Evolutionary conservation across 2,329 filamentous ascomycete genomes (phyloP).

Genomic region (Phaeosphaeria sp.): DNA sequence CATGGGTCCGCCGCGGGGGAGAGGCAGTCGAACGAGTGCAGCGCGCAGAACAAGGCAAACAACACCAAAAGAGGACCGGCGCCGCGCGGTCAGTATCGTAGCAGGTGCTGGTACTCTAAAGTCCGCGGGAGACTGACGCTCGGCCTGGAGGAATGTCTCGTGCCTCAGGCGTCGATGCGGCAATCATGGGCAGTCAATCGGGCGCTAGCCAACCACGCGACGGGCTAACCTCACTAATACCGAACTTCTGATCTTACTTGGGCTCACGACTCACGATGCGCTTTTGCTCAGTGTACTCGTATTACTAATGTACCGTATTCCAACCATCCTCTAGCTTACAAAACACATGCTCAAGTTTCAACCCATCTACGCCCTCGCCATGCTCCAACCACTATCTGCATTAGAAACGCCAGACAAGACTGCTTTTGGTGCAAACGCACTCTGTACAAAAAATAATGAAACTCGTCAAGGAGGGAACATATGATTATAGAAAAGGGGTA

Average conservation of each 20-base stretch:
- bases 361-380: slow-evolving; percentile 11
- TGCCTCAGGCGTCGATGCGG: slow-evolving; percentile 10
- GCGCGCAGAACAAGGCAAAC: not conserved
- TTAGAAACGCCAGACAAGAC: slow-evolving; percentile 12
- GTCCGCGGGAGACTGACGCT: slow-evolving; percentile 4
- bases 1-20: slow-evolving; percentile 1
- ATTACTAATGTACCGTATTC: not conserved
- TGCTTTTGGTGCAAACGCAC: slow-evolving; percentile 19
- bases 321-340: not conserved
- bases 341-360: not conserved
- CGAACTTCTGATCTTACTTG: slow-evolving; percentile 17
- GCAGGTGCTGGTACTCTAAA: not conserved
- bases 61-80: not conserved
- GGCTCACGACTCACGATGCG: slow-evolving; percentile 11
- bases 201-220: slow-evolving; percentile 7
- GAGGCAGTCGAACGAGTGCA: not conserved
- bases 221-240: not conserved
- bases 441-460: slow-evolving; percentile 30
- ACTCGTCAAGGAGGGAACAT: slow-evolving; percentile 26
- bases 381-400: not conserved
- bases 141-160: slow-evolving; percentile 14
- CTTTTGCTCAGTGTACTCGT: not conserved
- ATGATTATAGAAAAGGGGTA: slow-evolving; percentile 3
- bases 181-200: slow-evolving; percentile 3
- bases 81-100: not conserved